A percentile compares a stretch with the other conserved stretches of the same genome.
Evolutionary conservation across 163 green algal species (phyloP).

Genomic region (Scenedesmus sp.): DNA sequence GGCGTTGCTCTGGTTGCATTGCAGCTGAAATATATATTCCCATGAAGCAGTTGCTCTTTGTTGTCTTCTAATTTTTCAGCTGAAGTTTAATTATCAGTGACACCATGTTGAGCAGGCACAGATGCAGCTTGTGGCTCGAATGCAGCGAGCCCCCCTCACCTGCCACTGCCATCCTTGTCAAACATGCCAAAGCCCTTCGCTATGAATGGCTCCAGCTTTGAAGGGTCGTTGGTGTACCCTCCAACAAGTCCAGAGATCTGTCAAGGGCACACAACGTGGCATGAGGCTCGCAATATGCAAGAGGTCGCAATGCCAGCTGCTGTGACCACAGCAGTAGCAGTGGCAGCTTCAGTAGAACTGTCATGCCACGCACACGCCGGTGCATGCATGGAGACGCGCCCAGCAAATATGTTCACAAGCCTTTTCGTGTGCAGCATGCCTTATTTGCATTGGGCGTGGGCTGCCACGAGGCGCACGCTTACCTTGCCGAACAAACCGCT

Average conservation of each 20-base stretch:
- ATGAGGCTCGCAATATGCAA: no score
- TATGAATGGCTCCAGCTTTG: constrained; percentile 12
- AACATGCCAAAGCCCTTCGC: constrained; percentile 30
- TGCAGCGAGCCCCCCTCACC: neutral
- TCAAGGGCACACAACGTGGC: neutral
- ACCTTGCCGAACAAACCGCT: neutral
- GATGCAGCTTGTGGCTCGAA: neutral
- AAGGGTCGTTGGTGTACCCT: neutral
- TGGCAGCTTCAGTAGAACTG: neutral
- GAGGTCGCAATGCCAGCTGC: neutral
- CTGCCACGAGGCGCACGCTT: neutral
- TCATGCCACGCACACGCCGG: neutral
- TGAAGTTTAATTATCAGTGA: no score
- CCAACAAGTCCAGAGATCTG: neutral
- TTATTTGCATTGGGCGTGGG: no score
- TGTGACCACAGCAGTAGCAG: neutral
- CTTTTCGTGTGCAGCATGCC: no score
- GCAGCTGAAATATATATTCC: no score
- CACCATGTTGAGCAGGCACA: no score
- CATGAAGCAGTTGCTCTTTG: no score
- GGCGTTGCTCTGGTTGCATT: no score
- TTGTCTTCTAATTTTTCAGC: no score
- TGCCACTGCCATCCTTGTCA: constrained; percentile 25
- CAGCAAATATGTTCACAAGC: neutral
- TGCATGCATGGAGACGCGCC: no score